Base-by-base conservation (phyloP, 768 basidiomycete genomes). In the Russula abietina region DNA sequence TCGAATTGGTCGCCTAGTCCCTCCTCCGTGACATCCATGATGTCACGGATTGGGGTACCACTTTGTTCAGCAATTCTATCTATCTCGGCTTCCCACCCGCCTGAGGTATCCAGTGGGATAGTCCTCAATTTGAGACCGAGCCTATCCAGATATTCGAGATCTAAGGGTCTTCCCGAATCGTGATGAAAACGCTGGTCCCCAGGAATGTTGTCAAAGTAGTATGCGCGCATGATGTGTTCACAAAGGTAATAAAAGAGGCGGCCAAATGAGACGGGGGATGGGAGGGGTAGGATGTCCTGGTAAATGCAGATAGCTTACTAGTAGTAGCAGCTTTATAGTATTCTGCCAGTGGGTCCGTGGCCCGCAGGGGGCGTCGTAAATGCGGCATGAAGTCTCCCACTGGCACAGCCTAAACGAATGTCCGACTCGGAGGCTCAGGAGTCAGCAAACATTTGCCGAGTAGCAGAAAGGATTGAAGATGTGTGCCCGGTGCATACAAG, bases 1-100 rank as follows among this genome's bases (percentile, higher is more conserved):
- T 97, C 93, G 74, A 92, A 96, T 9, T 76, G 68, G 76, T 91
- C 91, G 1, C 93, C 93, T 54, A 98, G 75, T 0, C 85, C 88
- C 68, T 83, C 85, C 70, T 85, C 86, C 11, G 86, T 88, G 16
- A 93, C 84, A 64, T 87, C 85, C 69, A 94, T 87, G 59, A 77
- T 77, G 65, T 96, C 93, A 55, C 88, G 78, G 73, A 93, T 93
- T 76, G 88, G 91, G 79, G 94, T 94, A 17, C 79, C 83, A 24
- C 85, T 74, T 72, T 89, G 80, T 55, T 76, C 74, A 1, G 92
- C 89, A 60, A 94, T 73, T 12, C 68, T 77, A 67, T 93, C 79
- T 69, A 89, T 70, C 71, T 80, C 75, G 17, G 73, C 66, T 70
- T 86, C 79, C 62, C 87, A 79, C 24, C 74, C 60, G 0, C 79